Base-by-base conservation (phyloP, 108 stramenopile species). In the Pseudonitzschia pungens region DNA sequence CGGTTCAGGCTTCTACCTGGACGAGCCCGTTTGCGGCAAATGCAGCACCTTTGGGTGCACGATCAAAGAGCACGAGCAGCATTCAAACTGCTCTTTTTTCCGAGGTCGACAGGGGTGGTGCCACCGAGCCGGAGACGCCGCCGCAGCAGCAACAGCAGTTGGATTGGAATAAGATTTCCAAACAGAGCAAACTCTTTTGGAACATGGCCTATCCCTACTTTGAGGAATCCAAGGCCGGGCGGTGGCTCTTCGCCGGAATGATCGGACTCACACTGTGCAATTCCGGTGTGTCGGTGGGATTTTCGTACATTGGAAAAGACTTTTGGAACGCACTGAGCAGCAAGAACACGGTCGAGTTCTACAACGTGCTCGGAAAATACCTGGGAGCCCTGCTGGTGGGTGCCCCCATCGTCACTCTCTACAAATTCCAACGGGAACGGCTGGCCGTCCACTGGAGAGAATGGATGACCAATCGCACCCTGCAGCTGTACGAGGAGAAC, bases 191-290 rank as follows among this genome's bases (percentile, higher is more conserved):
- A 53, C 26, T 78, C 7, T 96, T 95, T 65, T 80, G 83, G 81
- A 83, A 91, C 56, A 92, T 97, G 92, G 89, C 96, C 18, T 77
- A 70, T 50, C 96, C 96, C 0, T 97, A 95, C 81, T 97, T 87
- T 65, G 60, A 92, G 77, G 93, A 97, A 69, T 88, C 86, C 45
- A 83, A 69, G 24, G 45, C 77, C 1, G 95, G 88, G 8, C 80
- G 89, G 9, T 86, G 84, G 77, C 70, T 96, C 27, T 89, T 98
- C 66, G 82, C 78, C 21, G 92, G 90, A 0, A 84, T 98, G 76
- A 77, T 96, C 31, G 83, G 78, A 8, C 65, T 97, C 52, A 96
- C 92, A 1, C 76, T 98, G 0, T 50, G 93, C 27, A 96, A 96
- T 72, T 82, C 83, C 18, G 89, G 88, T 44, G 96, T 98, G 1